Evolutionary conservation across 306 rosid species (phyloP).

Genomic region (Gastrolobium bilobum): DNA sequence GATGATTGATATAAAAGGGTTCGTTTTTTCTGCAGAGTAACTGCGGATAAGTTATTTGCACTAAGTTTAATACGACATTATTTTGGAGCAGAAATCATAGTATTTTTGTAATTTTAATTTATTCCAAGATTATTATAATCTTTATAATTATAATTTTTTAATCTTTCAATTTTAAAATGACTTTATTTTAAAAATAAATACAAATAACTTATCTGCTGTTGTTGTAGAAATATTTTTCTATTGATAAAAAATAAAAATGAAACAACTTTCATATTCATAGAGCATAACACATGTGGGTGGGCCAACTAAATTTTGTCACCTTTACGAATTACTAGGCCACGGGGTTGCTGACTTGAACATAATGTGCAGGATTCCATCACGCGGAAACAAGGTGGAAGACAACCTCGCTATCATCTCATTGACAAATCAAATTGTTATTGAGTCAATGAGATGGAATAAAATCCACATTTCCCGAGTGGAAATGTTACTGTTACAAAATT

Average conservation of each 20-base stretch:
- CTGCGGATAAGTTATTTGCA: too few relatives aligned
- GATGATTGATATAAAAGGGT: conserved; percentile 33
- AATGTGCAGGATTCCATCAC: conserved; percentile 32
- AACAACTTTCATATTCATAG: conserved; percentile 34
- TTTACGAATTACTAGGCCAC: neutral
- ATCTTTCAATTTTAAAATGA: too few relatives aligned
- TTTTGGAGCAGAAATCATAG: too few relatives aligned
- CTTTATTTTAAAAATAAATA: too few relatives aligned
- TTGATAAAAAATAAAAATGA: too few relatives aligned
- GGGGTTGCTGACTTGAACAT: conserved; percentile 32
- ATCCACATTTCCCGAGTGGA: conserved; percentile 16
- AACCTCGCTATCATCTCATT: conserved; percentile 42
- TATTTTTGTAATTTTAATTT: too few relatives aligned
- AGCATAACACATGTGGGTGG: conserved; percentile 37
- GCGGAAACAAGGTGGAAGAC: conserved; percentile 43
- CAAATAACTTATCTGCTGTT: too few relatives aligned
- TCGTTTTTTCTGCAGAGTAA: too few relatives aligned
- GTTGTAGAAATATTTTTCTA: too few relatives aligned
- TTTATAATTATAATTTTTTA: too few relatives aligned
- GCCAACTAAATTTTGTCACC: conserved; percentile 44
- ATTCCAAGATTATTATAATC: too few relatives aligned
- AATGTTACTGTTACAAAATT: neutral
- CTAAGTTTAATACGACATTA: too few relatives aligned
- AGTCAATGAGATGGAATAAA: conserved; percentile 34
- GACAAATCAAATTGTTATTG: conserved; percentile 1